A percentile compares a stretch with the other conserved stretches of the same genome.
Conservation (phyloP, 2,329 filamentous ascomycete genomes). For the Ophiostoma novo-ulmi region DNA sequence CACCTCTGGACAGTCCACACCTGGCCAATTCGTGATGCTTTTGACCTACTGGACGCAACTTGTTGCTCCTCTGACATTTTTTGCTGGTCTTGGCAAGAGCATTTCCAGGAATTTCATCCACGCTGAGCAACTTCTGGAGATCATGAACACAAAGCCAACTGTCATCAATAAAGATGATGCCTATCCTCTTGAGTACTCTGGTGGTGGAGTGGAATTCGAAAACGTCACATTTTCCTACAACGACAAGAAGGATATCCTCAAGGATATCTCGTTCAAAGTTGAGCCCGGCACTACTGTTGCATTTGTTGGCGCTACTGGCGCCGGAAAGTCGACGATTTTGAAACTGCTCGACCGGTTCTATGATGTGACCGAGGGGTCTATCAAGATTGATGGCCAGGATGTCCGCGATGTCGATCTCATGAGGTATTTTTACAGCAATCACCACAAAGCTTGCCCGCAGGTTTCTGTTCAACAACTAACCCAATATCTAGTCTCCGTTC, state of each 20-base stretch:
- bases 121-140: constrained; percentile 52
- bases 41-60: constrained; percentile 71
- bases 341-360: constrained; percentile 58
- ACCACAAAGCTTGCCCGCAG: neutral
- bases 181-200: constrained; percentile 45
- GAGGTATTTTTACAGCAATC: constrained; percentile 34
- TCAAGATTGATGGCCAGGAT: constrained; percentile 54
- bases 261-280: constrained; percentile 48
- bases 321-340: constrained; percentile 54
- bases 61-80: constrained; percentile 65
- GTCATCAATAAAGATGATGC: constrained; percentile 50
- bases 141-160: constrained; percentile 54
- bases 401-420: constrained; percentile 50
- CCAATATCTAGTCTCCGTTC: constrained; percentile 38
- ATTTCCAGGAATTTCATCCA: constrained; percentile 54
- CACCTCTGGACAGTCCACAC: constrained; percentile 52
- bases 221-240: constrained; percentile 56
- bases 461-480: neutral
- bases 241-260: constrained; percentile 53
- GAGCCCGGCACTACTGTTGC: constrained; percentile 51
- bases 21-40: constrained; percentile 66
- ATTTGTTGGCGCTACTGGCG: constrained; percentile 56
- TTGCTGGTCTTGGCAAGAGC: constrained; percentile 53
- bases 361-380: constrained; percentile 49
- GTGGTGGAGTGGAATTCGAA: constrained; percentile 51